Percentiles rank a stretch among this genome's conserved stretches.
Conservation (phyloP, 495 filamentous ascomycete genomes). For the Lasiosphaeris hirsuta region DNA sequence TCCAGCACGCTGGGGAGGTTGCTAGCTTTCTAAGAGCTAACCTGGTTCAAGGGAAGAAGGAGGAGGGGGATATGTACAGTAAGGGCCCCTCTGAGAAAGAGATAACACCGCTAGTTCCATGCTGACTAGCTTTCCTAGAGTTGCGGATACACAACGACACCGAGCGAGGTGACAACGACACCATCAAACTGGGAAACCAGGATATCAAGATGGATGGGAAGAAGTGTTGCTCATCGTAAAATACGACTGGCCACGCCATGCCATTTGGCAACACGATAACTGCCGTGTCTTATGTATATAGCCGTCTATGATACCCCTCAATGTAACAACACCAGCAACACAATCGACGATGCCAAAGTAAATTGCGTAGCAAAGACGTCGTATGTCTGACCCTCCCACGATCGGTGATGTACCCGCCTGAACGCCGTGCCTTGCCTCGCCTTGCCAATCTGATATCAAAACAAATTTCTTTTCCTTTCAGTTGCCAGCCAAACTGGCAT, state of each 20-base stretch:
- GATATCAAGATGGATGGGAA: slow-evolving; percentile 44
- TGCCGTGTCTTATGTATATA: slow-evolving; percentile 26
- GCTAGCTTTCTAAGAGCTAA: slow-evolving; percentile 78
- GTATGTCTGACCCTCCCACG: slow-evolving; percentile 11
- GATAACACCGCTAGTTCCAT: not conserved
- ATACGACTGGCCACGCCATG: slow-evolving; percentile 14
- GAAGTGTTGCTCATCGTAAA: slow-evolving; percentile 40
- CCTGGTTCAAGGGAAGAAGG: slow-evolving; percentile 75
- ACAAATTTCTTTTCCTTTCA: slow-evolving; percentile 35
- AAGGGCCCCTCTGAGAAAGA: slow-evolving; percentile 3
- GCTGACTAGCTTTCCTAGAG: slow-evolving; percentile 45
- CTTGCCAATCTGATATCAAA: slow-evolving; percentile 31
- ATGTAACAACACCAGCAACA: slow-evolving; percentile 21
- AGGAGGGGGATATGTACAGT: slow-evolving; percentile 61
- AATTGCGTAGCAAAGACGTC: slow-evolving; percentile 15
- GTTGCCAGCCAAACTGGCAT: slow-evolving; percentile 81
- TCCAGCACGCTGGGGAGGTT: slow-evolving; percentile 79
- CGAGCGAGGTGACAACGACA: slow-evolving; percentile 89
- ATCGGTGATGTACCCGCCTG: too few species aligned
- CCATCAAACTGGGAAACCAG: slow-evolving; percentile 58
- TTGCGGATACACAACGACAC: slow-evolving; percentile 86
- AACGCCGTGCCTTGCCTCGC: slow-evolving; percentile 31
- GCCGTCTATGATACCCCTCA: slow-evolving; percentile 33
- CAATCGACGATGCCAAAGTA: slow-evolving; percentile 15
- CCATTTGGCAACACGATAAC: slow-evolving; percentile 13